Conservation (phyloP, 345 rosid species). For the Laguncularia racemosa region DNA sequence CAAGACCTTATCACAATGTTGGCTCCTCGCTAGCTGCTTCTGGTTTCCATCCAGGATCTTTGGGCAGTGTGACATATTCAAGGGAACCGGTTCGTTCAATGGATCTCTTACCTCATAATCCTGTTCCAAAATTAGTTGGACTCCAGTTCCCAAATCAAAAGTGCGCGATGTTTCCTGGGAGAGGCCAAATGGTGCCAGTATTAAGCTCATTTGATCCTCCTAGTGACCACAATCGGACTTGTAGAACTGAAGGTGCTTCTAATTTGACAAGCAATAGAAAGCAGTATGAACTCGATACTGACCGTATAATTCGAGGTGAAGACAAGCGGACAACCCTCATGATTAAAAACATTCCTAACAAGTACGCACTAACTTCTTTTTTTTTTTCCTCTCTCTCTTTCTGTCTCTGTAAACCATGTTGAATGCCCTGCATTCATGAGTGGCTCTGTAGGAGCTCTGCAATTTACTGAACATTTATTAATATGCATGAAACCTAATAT, state of each 20-base stretch:
- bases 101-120: constrained; percentile 21
- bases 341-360: constrained; percentile 97
- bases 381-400: neutral
- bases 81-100: constrained; percentile 19
- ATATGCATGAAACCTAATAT: too few relatives aligned
- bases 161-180: constrained; percentile 59
- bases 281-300: constrained; percentile 82
- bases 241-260: constrained; percentile 65
- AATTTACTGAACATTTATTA: too few relatives aligned
- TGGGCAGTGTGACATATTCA: constrained; percentile 23
- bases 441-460: too few relatives aligned
- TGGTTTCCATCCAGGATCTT: constrained; percentile 25
- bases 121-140: constrained; percentile 37
- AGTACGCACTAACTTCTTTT: constrained; percentile 34
- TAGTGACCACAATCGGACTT: constrained; percentile 67
- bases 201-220: constrained; percentile 62
- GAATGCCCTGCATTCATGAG: too few relatives aligned
- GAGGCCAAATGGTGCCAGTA: constrained; percentile 56
- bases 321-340: constrained; percentile 86
- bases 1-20: constrained; percentile 53
- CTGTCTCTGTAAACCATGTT: too few relatives aligned
- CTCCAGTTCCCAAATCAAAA: constrained; percentile 67
- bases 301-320: constrained; percentile 68
- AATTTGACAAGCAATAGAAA: constrained; percentile 66
- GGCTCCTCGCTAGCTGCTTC: constrained; percentile 73